Conservation (phyloP, 2,329 filamentous ascomycete genomes). For the Cladophialophora chaetospira region DNA sequence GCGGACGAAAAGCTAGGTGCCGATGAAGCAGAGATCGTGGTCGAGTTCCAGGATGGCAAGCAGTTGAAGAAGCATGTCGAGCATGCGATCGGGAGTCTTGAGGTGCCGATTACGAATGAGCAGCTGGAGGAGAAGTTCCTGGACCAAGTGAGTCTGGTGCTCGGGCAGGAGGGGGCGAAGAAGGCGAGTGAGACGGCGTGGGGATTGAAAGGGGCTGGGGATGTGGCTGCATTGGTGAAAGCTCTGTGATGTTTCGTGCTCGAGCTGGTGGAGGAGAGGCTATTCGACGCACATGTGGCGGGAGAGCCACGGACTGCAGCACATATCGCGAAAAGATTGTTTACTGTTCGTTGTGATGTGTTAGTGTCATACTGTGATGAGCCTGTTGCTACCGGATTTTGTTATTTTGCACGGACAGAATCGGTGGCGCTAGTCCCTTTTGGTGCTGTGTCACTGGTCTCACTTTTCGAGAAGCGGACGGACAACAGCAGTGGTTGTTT, state of each 20-base stretch:
- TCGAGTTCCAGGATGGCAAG: slow-evolving; percentile 43
- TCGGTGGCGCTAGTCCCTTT: no score
- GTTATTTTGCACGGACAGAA: no score
- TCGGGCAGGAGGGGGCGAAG: slow-evolving; percentile 43
- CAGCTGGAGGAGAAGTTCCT: slow-evolving; percentile 54
- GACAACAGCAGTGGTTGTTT: no score
- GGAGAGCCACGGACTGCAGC: no score
- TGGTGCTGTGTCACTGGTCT: no score
- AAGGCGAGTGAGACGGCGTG: slow-evolving; percentile 39
- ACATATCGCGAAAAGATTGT: no score
- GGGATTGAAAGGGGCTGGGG: slow-evolving; percentile 38
- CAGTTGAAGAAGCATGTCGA: slow-evolving; percentile 49
- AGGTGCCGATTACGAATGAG: slow-evolving; percentile 50
- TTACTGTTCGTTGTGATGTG: no score
- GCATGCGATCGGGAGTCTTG: slow-evolving; percentile 55
- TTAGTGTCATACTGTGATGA: no score
- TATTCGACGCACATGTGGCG: no score
- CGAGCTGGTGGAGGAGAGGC: no score
- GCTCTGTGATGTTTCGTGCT: slow-evolving; percentile 14
- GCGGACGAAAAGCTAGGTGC: slow-evolving; percentile 44
- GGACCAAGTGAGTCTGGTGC: slow-evolving; percentile 48
- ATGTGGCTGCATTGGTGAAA: slow-evolving; percentile 37
- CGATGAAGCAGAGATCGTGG: slow-evolving; percentile 46
- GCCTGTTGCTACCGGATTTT: no score
- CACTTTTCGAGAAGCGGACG: no score